phyloP scores from a whole-genome alignment of 2,329 filamentous ascomycete genomes.

The Lasiodiplodia gonubiensis region DNA sequence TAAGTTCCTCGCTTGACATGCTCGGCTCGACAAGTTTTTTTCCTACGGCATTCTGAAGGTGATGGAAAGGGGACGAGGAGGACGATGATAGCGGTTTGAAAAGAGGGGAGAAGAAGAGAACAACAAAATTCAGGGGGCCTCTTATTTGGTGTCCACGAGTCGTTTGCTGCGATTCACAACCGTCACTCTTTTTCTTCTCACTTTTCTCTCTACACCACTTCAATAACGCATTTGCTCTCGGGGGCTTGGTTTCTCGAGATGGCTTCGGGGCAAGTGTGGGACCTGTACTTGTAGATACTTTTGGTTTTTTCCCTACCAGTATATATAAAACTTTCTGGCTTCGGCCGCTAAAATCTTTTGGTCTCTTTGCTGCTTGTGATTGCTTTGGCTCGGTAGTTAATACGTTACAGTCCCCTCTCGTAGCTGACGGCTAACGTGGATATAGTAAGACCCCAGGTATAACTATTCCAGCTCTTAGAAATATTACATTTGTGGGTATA shows the following conservation, averaged over 20 bases:
- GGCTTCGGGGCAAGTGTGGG: not conserved
- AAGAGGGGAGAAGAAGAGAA: not conserved
- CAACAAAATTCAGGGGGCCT: not conserved
- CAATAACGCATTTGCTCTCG: not conserved
- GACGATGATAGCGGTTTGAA: not conserved
- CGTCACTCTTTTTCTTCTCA: not conserved
- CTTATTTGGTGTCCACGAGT: not conserved
- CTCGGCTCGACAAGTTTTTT: not conserved
- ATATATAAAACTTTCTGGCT: constrained; percentile 8
- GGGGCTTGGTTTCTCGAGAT: not conserved
- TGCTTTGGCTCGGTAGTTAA: no score
- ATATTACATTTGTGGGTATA: no score
- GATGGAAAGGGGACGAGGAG: not conserved
- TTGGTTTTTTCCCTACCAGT: constrained; percentile 6
- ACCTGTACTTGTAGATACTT: constrained; percentile 12
- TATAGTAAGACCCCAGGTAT: no score
- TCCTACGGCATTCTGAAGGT: not conserved
- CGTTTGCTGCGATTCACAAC: constrained; percentile 3
- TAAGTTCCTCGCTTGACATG: constrained; percentile 9
- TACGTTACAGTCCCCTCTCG: no score
- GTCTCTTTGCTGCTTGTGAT: not conserved
- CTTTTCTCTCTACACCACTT: not conserved
- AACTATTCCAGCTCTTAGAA: no score
- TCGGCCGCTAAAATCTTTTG: not conserved
- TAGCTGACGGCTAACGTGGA: no score